Percentiles rank a stretch among this genome's conserved stretches.
Conservation (phyloP, 2,329 filamentous ascomycete species). For the Exophiala spinifera region DNA sequence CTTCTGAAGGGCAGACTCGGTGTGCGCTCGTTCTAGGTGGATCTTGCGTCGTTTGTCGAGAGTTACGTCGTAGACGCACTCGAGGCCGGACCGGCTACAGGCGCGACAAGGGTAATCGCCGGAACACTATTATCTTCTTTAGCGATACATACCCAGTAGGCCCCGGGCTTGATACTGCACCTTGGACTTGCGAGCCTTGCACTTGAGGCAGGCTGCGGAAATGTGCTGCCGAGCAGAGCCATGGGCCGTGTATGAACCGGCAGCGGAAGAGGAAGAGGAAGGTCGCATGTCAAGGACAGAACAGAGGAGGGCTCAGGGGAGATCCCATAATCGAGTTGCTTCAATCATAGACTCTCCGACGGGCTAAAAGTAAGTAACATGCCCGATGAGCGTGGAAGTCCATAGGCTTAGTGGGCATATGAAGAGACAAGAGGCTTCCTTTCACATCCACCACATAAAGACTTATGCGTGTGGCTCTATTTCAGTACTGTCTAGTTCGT, state of each 20-base stretch:
- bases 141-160: not conserved
- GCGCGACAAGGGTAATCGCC: conserved; percentile 7
- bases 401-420: too few species aligned
- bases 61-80: conserved; percentile 9
- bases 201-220: conserved; percentile 41
- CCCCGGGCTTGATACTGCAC: not conserved
- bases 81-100: conserved; percentile 6
- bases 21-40: conserved; percentile 11
- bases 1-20: conserved; percentile 8
- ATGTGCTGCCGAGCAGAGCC: not conserved
- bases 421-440: too few species aligned
- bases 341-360: too few species aligned
- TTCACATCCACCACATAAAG: too few species aligned
- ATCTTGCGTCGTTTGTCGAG: conserved; percentile 13
- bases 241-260: not conserved
- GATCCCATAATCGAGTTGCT: too few species aligned
- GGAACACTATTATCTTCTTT: conserved; percentile 5
- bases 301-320: not conserved
- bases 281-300: not conserved
- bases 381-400: too few species aligned
- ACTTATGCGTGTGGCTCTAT: too few species aligned
- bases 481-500: too few species aligned
- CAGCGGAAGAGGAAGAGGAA: not conserved
- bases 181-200: conserved; percentile 12
- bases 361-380: too few species aligned